Evolutionary conservation across 352 stramenopile genomes (phyloP), one percentile per base, ranked within the genome.

Genomic region (Pythium dissotocum): DNA sequence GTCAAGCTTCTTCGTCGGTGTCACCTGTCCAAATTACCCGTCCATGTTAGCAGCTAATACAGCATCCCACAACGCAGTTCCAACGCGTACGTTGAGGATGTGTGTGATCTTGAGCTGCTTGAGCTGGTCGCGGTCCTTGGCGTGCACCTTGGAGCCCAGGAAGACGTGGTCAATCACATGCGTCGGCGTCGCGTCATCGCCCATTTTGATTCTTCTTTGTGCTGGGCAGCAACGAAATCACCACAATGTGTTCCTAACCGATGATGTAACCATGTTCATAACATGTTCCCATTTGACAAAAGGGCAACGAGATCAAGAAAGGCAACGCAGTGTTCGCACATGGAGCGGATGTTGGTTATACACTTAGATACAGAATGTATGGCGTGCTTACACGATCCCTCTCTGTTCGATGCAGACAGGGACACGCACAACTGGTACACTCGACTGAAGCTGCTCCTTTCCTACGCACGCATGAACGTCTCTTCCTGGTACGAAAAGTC

Each of bases 401-500:
- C 7, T 53, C 46, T 9, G 46, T 53, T 30, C 7, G n/a, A 53
- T 53, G 46, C 6, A 53, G 46, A 53, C n/a, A 24, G 21, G 46
- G 14, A 13, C 14, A 53, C n/a, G 46, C 46, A 53, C 46, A 32
- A 21, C 21, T 21, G 46, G 16, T 24, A 53, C 46, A 30, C 46
- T 28, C 16, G 46, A 53, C 12, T 18, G 21, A 51, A 48, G 42
- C 36, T 42, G 48, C 48, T 12, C 26, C 16, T 10, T 6, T 14
- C 21, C 46, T 53, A 51, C 24, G 21, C 35, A 21, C 68, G 68
- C 58, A 89, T 79, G 60, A 73, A 78, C 44, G 80, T 81, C 24
- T 96, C 86, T 77, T 95, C 88, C 66, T 95, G 87, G 75, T 94
- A 96, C 62, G 86, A 93, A 69, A 96, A 96, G 76, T 96, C 87